Base-by-base conservation (phyloP, 371 early-diverging fungal genomes). In the Lichtheimia ornata region DNA sequence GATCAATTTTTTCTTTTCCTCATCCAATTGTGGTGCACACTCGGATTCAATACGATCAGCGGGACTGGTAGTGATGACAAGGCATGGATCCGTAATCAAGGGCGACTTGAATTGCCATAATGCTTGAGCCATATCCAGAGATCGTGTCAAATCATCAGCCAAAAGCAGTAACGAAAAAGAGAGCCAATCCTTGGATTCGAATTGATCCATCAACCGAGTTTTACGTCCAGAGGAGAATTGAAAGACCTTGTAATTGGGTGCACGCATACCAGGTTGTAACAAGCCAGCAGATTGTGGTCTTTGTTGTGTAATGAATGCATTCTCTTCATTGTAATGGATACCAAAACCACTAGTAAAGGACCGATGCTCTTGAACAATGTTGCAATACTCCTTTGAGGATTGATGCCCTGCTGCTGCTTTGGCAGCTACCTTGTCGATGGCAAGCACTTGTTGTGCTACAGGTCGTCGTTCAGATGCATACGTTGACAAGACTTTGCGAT, bases 321-420 rank as follows among this genome's bases (percentile, higher is more conserved):
- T 63, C 15, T 58, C n/a, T 7, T 17, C 6, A 22, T 52, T 43
- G 43, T 79, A 79, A 5, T 63, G 66, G 18, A 79, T 74, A 52
- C 79, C 79, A 56, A 76, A 79, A 4, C 79, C 79, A 20, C 73
- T 57, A 12, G 73, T 79, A 27, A 79, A 79, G 0, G 65, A 50
- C 22, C 76, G 59, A 43, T 76, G 62, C 7, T 71, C 67, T 30
- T 72, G 68, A 5, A 79, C 72, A 5, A 70, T 70, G 42, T 64
- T 55, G 54, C 73, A 71, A 28, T 77, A 73, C 15, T 27, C 59
- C 41, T 73, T 70, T 1, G 68, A 51, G 13, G 71, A 58, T 43
- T 64, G 40, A 59, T 68, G 68, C 3, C 70, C 70, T 11, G 76
- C 76, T 5, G 79, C 74, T 2, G 74, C 70, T 49, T 70, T 68